Evolutionary conservation across 495 filamentous ascomycete species (phyloP).

Genomic region (Podospora tetraspora): DNA sequence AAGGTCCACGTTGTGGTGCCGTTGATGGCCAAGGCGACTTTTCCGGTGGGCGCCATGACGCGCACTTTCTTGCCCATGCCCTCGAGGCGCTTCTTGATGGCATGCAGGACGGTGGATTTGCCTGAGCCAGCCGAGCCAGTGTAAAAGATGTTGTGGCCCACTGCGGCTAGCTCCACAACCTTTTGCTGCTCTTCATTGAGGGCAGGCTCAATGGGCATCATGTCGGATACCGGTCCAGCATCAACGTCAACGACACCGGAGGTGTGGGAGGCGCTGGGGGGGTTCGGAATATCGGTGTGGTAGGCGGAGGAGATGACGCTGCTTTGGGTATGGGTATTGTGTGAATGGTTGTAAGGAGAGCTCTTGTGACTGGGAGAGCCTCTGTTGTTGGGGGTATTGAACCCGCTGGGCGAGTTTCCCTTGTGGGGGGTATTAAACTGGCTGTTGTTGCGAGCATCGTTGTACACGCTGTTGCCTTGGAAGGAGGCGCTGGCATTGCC

Average conservation of each 20-base stretch:
- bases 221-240: background rate
- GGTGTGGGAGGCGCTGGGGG: background rate
- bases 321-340: background rate
- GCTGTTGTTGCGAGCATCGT: background rate
- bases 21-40: conserved; percentile 47
- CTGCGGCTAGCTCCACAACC: conserved; percentile 45
- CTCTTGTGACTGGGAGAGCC: background rate
- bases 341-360: background rate
- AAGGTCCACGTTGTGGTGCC: conserved; percentile 52
- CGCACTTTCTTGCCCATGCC: conserved; percentile 33
- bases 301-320: background rate
- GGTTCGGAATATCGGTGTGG: background rate
- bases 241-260: background rate
- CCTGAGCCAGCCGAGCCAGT: conserved; percentile 58
- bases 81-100: conserved; percentile 37
- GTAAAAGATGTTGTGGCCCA: conserved; percentile 54
- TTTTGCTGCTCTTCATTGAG: conserved; percentile 38
- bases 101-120: conserved; percentile 52
- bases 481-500: background rate
- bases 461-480: background rate
- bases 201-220: background rate
- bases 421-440: background rate
- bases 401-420: background rate
- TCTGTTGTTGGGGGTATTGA: background rate
- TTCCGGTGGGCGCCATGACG: conserved; percentile 54